Conservation (phyloP, 495 filamentous ascomycete species). For the Pseudevernia furfuracea region DNA sequence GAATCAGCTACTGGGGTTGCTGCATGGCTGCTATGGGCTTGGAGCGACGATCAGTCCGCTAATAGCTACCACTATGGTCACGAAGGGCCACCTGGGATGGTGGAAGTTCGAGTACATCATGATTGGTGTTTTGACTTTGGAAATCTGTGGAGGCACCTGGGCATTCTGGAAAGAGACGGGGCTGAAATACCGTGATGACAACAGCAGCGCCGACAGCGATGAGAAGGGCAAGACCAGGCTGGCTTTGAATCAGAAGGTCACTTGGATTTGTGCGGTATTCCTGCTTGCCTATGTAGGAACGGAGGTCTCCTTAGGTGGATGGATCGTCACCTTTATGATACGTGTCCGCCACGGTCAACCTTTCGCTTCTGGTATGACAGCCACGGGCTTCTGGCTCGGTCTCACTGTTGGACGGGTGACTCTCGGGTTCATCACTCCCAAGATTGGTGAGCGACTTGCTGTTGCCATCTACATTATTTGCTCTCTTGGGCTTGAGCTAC, state of each 20-base stretch:
- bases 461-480: constrained; percentile 44
- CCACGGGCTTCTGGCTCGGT: constrained; percentile 61
- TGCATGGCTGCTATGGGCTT: constrained; percentile 52
- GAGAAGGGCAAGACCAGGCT: constrained; percentile 46
- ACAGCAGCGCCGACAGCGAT: constrained; percentile 29
- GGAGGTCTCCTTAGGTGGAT: constrained; percentile 76
- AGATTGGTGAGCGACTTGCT: constrained; percentile 53
- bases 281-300: constrained; percentile 72
- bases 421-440: constrained; percentile 56
- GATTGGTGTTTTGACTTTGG: constrained; percentile 56
- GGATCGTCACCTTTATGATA: constrained; percentile 62
- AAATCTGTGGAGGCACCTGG: constrained; percentile 43
- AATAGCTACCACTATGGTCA: constrained; percentile 51
- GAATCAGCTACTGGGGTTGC: constrained; percentile 50
- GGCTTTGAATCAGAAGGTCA: constrained; percentile 51
- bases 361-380: constrained; percentile 55
- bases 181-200: constrained; percentile 48
- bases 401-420: constrained; percentile 53
- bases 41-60: constrained; percentile 51
- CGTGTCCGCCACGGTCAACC: constrained; percentile 45
- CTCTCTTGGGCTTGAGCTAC: constrained; percentile 47
- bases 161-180: constrained; percentile 67
- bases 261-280: constrained; percentile 72
- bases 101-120: constrained; percentile 58
- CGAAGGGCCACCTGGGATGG: constrained; percentile 43